phyloP scores from a whole-genome alignment of 139 green algal species.

The Bryopsis sp. region DNA sequence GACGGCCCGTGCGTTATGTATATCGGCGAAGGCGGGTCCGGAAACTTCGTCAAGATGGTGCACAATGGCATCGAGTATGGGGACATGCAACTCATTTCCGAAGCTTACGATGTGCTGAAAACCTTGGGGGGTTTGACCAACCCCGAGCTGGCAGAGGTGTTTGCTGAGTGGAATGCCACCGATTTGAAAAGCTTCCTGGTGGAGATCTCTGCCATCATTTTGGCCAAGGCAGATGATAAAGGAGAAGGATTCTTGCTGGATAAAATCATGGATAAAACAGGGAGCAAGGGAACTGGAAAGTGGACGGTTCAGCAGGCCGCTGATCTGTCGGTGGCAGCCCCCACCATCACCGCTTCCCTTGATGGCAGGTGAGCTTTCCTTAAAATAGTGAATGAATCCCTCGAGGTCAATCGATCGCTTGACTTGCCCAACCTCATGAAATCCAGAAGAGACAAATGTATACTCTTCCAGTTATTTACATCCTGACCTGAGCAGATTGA shows the following conservation, averaged over 20 bases:
- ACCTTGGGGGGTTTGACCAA: constrained; percentile 90
- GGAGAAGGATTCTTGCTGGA: constrained; percentile 76
- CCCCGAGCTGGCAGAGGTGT: constrained; percentile 78
- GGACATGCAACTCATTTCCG: constrained; percentile 98
- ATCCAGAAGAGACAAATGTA: no score
- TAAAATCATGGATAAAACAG: constrained; percentile 97
- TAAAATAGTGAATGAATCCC: no score
- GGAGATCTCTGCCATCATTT: constrained; percentile 90
- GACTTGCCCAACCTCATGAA: no score
- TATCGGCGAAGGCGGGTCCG: constrained; percentile 76
- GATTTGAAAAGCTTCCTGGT: constrained; percentile 73
- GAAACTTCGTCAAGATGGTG: constrained; percentile 99
- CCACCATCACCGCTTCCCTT: constrained; percentile 90
- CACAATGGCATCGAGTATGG: constrained; percentile 99
- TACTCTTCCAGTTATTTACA: no score
- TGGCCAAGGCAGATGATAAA: constrained; percentile 71
- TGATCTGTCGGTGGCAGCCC: constrained; percentile 84
- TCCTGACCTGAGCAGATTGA: no score
- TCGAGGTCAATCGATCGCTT: no score
- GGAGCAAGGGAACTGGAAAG: constrained; percentile 97
- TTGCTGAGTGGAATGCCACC: constrained; percentile 87
- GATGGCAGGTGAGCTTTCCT: constrained; percentile 73
- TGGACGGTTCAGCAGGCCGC: constrained; percentile 99
- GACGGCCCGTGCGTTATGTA: constrained; percentile 91
- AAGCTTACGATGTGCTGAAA: constrained; percentile 96